Evolutionary conservation across 352 stramenopile genomes (phyloP).

Genomic region (Phytophthora europaea): DNA sequence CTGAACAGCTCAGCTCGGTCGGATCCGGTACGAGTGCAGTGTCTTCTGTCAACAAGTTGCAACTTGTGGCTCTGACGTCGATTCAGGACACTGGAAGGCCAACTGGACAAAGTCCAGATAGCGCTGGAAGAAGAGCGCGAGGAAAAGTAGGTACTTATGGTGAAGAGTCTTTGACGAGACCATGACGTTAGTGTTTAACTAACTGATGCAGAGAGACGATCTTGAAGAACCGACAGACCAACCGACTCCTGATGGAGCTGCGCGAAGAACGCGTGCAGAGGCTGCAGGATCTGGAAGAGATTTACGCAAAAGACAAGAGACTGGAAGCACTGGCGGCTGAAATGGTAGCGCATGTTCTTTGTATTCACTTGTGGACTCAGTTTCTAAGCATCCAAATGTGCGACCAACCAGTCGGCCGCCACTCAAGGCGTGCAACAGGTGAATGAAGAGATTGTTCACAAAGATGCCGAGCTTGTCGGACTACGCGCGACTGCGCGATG

Average conservation of each 20-base stretch:
- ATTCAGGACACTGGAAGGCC: slow-evolving; percentile 63
- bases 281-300: slow-evolving; percentile 83
- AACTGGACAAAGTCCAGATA: slow-evolving; percentile 70
- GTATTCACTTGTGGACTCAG: background rate
- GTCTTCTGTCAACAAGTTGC: background rate
- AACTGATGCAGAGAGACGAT: slow-evolving; percentile 61
- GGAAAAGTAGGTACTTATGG: slow-evolving; percentile 60
- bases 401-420: slow-evolving; percentile 46
- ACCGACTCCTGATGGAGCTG: slow-evolving; percentile 74
- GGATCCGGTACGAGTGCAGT: slow-evolving; percentile 51
- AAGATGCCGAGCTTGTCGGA: slow-evolving; percentile 74
- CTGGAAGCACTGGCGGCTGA: slow-evolving; percentile 65
- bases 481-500: slow-evolving; percentile 70
- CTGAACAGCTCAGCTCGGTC: slow-evolving; percentile 63
- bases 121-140: slow-evolving; percentile 74
- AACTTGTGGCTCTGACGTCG: background rate
- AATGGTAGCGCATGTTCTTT: slow-evolving; percentile 48
- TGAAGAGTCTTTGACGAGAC: background rate
- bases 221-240: slow-evolving; percentile 75
- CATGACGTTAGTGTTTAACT: too few relatives aligned
- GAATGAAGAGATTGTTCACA: slow-evolving; percentile 74
- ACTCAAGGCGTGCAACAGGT: slow-evolving; percentile 52
- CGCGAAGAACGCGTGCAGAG: slow-evolving; percentile 82
- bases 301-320: slow-evolving; percentile 84
- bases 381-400: background rate